Evolutionary conservation across 2,329 filamentous ascomycete species (phyloP).

Genomic region (Fusarium oligoseptatum): DNA sequence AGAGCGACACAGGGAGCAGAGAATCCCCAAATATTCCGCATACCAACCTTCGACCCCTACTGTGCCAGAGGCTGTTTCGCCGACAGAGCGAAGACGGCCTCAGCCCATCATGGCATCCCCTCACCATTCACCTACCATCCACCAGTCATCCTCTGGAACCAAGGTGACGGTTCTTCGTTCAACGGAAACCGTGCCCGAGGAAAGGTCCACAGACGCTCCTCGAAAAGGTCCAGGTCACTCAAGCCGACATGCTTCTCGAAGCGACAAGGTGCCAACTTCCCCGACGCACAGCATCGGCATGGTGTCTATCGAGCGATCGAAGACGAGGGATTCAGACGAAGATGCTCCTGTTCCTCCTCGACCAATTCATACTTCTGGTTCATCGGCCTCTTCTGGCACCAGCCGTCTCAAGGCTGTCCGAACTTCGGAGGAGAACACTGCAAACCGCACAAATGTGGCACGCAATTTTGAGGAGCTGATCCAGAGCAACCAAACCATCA

Average conservation of each 20-base stretch:
- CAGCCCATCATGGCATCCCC: constrained; percentile 33
- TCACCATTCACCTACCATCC: constrained; percentile 31
- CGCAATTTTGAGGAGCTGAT: constrained; percentile 84
- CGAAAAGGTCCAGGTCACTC: constrained; percentile 47
- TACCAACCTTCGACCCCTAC: constrained; percentile 45
- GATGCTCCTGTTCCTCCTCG: constrained; percentile 48
- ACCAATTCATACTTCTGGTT: constrained; percentile 63
- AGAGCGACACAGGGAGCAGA: constrained; percentile 37
- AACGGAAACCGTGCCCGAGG: constrained; percentile 49
- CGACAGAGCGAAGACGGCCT: constrained; percentile 32
- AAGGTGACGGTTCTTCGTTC: constrained; percentile 54
- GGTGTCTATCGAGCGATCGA: constrained; percentile 55
- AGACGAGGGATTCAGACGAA: constrained; percentile 54
- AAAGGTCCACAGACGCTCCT: constrained; percentile 52
- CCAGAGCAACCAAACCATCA: constrained; percentile 84
- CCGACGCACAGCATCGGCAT: constrained; percentile 53
- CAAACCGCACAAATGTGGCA: constrained; percentile 67
- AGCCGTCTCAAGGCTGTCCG: constrained; percentile 67
- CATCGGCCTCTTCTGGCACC: constrained; percentile 63
- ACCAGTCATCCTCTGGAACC: constrained; percentile 45
- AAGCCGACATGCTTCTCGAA: constrained; percentile 36
- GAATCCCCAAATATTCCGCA: constrained; percentile 34
- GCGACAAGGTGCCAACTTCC: constrained; percentile 41
- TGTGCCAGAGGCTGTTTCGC: constrained; percentile 38
- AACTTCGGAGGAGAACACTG: constrained; percentile 69